Base-by-base conservation (phyloP, 345 rosid species). In the Eutrema heterophyllum region DNA sequence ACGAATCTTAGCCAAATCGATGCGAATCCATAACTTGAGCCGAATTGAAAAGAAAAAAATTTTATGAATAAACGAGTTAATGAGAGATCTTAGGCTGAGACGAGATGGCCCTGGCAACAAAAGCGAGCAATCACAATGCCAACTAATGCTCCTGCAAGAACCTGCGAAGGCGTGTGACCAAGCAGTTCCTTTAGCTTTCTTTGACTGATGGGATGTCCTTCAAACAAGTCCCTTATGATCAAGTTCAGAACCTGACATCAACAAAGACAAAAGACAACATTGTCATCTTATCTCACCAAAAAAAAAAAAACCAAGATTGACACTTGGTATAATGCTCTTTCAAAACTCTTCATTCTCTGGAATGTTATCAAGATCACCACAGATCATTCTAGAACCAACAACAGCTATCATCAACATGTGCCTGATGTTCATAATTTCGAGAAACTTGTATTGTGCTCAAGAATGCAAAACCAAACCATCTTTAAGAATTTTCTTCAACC, bases 141-240 rank as follows among this genome's bases (percentile, higher is more conserved):
- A 16, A 93, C 86, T 72, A 88, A 6, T 44, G 97, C 97, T 75
- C 98, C 98, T 0, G 90, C 97, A 41, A 93, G 60, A 72, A 91
- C 98, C 74, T 93, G 98, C 1, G 91, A 89, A 2, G 90, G 98
- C n/a, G 96, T 88, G 83, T 93, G 98, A 36, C 97, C 98, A 1
- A 91, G 90, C 69, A 93, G 84, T 78, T 93, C 98, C 83, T 91
- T 89, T 53, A 93, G 94, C 86, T 93, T 91, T 79, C 96, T 86
- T 80, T 91, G 85, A 71, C 98, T 89, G 26, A 93, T 88, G 2
- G 94, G 96, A 82, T 89, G 98, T 63, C 97, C 98, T 82, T 93
- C 89, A 73, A 93, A 93, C 75, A 93, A 75, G 71, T 91, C 97
- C 81, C 83, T 94, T 38, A 93, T 85, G 26, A 93, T 93, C 91